Base-by-base conservation (phyloP, 2,329 filamentous ascomycete species). In the Curvularia verruculosa region DNA sequence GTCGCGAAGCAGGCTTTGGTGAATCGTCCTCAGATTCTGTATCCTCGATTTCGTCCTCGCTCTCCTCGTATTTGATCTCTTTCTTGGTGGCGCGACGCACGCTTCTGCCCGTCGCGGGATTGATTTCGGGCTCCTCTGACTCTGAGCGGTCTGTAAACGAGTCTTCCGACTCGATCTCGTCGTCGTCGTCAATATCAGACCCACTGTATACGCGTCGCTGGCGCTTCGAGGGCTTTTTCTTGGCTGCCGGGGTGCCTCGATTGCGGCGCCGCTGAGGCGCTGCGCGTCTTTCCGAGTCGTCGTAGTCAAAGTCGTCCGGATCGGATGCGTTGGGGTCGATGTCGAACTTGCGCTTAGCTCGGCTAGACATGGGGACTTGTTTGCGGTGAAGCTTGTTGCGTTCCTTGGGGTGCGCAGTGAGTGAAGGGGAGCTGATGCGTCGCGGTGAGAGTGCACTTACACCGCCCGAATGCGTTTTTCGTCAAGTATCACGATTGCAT, bases 51-150 rank as follows among this genome's bases (percentile, higher is more conserved):
- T 74, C 74, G 60, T 79, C 80, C 39, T 81, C 80, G 50, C 78
- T 81, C 69, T 87, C 85, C 61, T 85, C 81, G 78, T 88, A 87
- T 29, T 79, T 80, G 43, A 82, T 79, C 23, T 75, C 72, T 64
- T 85, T 83, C 67, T 83, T 83, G 10, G 83, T 81, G n/a, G 81
- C 83, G 56, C 79, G 79, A 60, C 86, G 82, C 62, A 83, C 81
- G 43, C 82, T 80, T 46, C 84, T 78, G 34, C 86, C 86, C 48
- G 84, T 83, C 36, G 68, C 69, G 18, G 83, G 82, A 65, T 86
- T 87, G 56, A 81, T 78, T 66, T 84, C 82, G 1, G 81, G 75
- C 7, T 83, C 81, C 56, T 79, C 79, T 23, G 76, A 76, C 46
- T 76, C 72, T 12, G 74, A 73, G 52, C 68, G 70, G 8, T 75